Conservation (phyloP, 2,329 filamentous ascomycete species). For the Hypoxylon sp. region DNA sequence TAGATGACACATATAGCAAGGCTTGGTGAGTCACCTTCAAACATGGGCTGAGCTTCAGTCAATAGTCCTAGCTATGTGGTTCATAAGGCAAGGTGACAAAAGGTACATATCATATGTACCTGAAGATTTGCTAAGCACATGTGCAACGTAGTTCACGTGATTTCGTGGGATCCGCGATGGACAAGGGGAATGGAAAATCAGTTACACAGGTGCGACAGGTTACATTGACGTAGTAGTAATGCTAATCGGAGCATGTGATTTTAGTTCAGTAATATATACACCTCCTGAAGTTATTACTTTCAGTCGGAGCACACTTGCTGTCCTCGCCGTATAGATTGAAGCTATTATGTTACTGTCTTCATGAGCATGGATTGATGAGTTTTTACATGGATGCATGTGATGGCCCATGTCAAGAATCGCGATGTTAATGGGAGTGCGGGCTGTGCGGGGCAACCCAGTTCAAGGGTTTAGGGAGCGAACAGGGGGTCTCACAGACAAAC, state of each 20-base stretch:
- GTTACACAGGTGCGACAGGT: constrained; percentile 16
- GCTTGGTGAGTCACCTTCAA: constrained; percentile 35
- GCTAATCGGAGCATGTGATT: not conserved
- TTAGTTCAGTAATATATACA: no score
- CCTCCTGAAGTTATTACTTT: not conserved
- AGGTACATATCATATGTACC: constrained; percentile 28
- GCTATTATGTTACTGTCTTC: not conserved
- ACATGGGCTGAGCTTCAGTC: not conserved
- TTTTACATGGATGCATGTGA: not conserved
- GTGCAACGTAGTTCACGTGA: no score
- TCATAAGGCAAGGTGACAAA: constrained; percentile 12
- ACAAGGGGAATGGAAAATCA: constrained; percentile 15
- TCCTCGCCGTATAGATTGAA: not conserved
- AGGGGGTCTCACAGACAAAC: constrained; percentile 28
- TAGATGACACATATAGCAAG: not conserved
- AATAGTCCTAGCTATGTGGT: not conserved
- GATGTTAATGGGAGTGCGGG: constrained; percentile 13
- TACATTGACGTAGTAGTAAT: not conserved
- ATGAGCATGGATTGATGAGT: not conserved
- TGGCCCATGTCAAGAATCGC: constrained; percentile 6
- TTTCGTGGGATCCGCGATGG: constrained; percentile 35
- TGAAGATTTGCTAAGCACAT: constrained; percentile 27
- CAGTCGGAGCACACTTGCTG: not conserved
- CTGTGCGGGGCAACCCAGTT: constrained; percentile 27
- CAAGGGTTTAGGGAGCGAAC: not conserved